Base-by-base conservation (phyloP, 2,329 filamentous ascomycete species). In the Dothistroma septosporum region DNA sequence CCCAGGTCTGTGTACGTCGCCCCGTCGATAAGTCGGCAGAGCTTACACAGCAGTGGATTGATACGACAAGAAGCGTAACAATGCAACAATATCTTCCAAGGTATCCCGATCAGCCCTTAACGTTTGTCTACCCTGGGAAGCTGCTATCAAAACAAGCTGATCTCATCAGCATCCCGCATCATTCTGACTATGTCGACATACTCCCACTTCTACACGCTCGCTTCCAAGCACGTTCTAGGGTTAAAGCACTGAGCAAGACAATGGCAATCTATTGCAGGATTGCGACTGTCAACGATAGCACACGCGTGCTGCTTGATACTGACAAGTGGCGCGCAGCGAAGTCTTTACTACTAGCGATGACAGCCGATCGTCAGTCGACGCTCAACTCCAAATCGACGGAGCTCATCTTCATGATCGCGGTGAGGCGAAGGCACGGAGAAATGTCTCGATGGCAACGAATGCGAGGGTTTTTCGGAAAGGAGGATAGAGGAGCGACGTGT, bases 121-220 rank as follows among this genome's bases (percentile, higher is more conserved):
- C 54, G n/a, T n/a, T 57, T 8, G 28, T 57, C 4, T 21, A n/a
- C 19, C 28, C 41, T 32, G 54, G 54, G 6, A 16, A 24, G 14
- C 19, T 48, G 12, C 37, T 57, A 24, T 33, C 46, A 57, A 7
- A 57, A 28, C 54, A 57, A 48, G 37, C 37, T n/a, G 54, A 57
- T 33, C 24, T 57, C 22, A 32, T 57, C 28, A 28, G 24, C 37
- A 28, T 57, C 44, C 19, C 37, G 19, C 14, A 12, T 22, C 32
- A 32, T 21, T 32, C 54, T 2, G 49, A 21, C 10, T 57, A 57
- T 24, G 5, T n/a, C 54, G 54, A 47, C 21, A 32, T 49, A 9
- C 24, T 57, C 37, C n/a, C 11, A n/a, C 41, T 57, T 4, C 24
- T 57, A 22, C 54, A 57, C 24, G 11, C 31, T 12, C 54, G 54